These are phyloP conservation scores for Rubia tinctorum DNA, from an alignment of 305 asterid species.

Conservation along the genomic window DNA sequence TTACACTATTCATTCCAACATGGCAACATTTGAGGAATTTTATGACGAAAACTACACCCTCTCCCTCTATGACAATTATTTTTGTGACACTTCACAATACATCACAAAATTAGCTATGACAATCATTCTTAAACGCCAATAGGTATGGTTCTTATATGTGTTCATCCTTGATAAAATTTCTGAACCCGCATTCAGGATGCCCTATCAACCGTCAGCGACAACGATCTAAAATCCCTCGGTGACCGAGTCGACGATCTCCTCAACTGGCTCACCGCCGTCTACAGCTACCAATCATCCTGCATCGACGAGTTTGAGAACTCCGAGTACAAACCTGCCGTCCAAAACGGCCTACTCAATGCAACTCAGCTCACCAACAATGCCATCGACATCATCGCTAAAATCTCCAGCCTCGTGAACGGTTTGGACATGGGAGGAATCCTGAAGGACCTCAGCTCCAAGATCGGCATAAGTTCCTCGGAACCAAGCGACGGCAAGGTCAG, in stretches of 20 bases:
- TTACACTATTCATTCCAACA: too few species aligned
- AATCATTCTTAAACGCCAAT: too few species aligned
- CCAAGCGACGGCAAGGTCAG: background rate
- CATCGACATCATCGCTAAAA: conserved; percentile 45
- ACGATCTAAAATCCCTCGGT: conserved; percentile 23
- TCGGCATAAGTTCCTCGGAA: background rate
- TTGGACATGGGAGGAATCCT: conserved; percentile 21
- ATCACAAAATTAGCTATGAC: too few species aligned
- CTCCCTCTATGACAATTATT: too few species aligned
- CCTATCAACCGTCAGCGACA: conserved; percentile 28
- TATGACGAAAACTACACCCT: too few species aligned
- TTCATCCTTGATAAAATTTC: background rate
- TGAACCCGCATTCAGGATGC: conserved; percentile 20
- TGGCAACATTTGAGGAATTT: too few species aligned
- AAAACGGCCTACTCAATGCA: conserved; percentile 43
- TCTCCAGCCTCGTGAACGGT: conserved; percentile 32
- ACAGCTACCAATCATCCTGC: conserved; percentile 47
- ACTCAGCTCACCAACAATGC: conserved; percentile 67
- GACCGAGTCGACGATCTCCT: conserved; percentile 43
- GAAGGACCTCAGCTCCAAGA: background rate
- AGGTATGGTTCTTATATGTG: too few species aligned
- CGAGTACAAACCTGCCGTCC: conserved; percentile 33
- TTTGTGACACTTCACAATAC: too few species aligned
- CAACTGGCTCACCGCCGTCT: conserved; percentile 56
- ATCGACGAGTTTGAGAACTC: conserved; percentile 39